Conservation (phyloP, 768 basidiomycete genomes). For the Collybiopsis confluens region DNA sequence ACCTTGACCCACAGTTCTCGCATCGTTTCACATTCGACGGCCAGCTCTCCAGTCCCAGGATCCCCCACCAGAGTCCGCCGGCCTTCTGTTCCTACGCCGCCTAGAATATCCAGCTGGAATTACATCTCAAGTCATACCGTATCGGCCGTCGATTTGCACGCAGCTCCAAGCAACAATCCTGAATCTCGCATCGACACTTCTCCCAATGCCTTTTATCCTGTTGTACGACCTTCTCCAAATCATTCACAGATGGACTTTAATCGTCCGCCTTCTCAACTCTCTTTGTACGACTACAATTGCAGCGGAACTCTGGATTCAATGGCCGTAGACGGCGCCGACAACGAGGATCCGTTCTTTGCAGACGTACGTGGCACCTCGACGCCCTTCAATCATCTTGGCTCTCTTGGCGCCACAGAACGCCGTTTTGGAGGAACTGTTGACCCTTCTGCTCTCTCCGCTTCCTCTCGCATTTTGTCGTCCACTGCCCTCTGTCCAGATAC, state of each 20-base stretch:
- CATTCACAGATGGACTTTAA: conserved; percentile 17
- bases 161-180: conserved; percentile 2
- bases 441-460: not conserved
- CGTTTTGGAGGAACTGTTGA: not conserved
- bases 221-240: conserved; percentile 10
- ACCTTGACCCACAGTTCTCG: conserved; percentile 25
- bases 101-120: conserved; percentile 9
- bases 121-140: not conserved
- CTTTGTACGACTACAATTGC: conserved; percentile 18
- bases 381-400: conserved; percentile 7
- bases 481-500: not conserved
- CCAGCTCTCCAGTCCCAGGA: conserved; percentile 12
- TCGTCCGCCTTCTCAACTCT: conserved; percentile 19
- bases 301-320: conserved; percentile 9
- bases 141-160: not conserved
- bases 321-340: conserved; percentile 9
- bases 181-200: conserved; percentile 6
- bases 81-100: conserved; percentile 17
- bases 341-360: conserved; percentile 6
- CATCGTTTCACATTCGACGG: conserved; percentile 10
- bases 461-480: not conserved
- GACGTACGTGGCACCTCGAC: conserved; percentile 9
- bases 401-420: not conserved
- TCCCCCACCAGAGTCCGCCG: conserved; percentile 13
- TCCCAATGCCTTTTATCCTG: conserved; percentile 3